These are phyloP conservation scores for Picochlorum sp. DNA, from an alignment of 139 green algal species.

Conservation along the genomic window DNA sequence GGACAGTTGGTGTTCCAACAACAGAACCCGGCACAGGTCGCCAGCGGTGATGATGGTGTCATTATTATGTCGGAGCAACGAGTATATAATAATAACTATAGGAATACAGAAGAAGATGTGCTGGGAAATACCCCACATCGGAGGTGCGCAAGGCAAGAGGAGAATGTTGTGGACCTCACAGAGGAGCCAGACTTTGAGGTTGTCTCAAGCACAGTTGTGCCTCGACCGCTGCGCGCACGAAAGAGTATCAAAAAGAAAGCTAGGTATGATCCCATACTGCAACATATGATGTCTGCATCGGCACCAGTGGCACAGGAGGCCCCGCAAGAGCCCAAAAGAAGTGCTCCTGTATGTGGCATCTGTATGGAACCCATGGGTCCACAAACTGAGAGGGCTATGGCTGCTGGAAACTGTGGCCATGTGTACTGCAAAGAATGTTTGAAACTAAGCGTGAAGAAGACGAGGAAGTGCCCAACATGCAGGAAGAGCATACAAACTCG, in stretches of 20 bases:
- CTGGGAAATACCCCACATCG: not conserved
- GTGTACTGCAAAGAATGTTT: conserved; percentile 50
- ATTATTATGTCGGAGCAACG: no score
- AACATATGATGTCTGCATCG: no score
- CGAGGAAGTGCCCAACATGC: conserved; percentile 57
- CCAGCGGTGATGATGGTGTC: no score
- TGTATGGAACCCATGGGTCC: conserved; percentile 40
- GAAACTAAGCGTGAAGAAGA: conserved; percentile 21
- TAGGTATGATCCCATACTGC: no score
- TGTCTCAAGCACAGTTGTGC: not conserved
- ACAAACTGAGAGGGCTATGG: conserved; percentile 15
- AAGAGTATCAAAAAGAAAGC: not conserved
- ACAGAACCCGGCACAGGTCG: no score
- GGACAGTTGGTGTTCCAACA: no score
- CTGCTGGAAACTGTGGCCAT: conserved; percentile 38
- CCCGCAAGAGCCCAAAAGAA: not conserved
- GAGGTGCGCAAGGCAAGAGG: not conserved
- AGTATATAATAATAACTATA: no score
- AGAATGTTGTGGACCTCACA: conserved; percentile 19
- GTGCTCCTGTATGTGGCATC: conserved; percentile 34
- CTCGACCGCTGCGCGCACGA: not conserved
- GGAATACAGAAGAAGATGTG: no score
- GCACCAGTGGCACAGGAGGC: no score
- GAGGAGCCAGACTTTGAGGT: not conserved
- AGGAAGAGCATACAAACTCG: conserved; percentile 28